Conservation (phyloP, 345 rosid genomes). For the Hibiscus syriacus region DNA sequence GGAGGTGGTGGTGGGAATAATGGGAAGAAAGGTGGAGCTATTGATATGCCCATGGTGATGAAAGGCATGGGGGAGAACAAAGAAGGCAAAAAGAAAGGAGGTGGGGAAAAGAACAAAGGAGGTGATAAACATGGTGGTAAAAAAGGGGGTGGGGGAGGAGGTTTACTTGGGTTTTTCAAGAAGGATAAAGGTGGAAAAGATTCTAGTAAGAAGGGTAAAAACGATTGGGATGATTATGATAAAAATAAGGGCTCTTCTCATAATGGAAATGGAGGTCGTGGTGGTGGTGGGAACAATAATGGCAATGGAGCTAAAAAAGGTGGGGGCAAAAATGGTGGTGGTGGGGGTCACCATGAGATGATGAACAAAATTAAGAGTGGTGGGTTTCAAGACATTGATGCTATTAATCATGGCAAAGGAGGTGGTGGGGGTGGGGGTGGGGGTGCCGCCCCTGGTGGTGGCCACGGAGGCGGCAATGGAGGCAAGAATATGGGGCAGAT, state of each 20-base stretch:
- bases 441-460: slow-evolving; percentile 19
- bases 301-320: slow-evolving; percentile 48
- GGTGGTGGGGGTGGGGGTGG: too few relatives aligned
- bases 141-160: slow-evolving; percentile 21
- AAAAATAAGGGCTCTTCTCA: slow-evolving; percentile 18
- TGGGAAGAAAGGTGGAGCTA: slow-evolving; percentile 33
- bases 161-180: slow-evolving; percentile 36
- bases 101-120: slow-evolving; percentile 27
- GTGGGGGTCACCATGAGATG: slow-evolving; percentile 28
- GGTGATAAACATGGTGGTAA: slow-evolving; percentile 35
- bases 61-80: slow-evolving; percentile 38
- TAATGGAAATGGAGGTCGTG: slow-evolving; percentile 29
- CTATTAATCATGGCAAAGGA: slow-evolving; percentile 25
- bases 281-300: slow-evolving; percentile 33
- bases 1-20: slow-evolving; percentile 24
- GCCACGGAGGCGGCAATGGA: slow-evolving; percentile 8
- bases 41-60: slow-evolving; percentile 55
- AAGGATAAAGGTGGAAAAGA: slow-evolving; percentile 39
- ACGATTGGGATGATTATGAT: slow-evolving; percentile 8
- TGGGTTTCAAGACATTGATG: slow-evolving; percentile 35
- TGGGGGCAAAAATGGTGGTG: slow-evolving; percentile 41
- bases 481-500: slow-evolving; percentile 26
- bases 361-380: slow-evolving; percentile 30
- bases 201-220: slow-evolving; percentile 24
- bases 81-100: slow-evolving; percentile 34